Evolutionary conservation across 352 stramenopile genomes (phyloP), one percentile per base, ranked within the genome.

Genomic region (Globisporangium nagaii): DNA sequence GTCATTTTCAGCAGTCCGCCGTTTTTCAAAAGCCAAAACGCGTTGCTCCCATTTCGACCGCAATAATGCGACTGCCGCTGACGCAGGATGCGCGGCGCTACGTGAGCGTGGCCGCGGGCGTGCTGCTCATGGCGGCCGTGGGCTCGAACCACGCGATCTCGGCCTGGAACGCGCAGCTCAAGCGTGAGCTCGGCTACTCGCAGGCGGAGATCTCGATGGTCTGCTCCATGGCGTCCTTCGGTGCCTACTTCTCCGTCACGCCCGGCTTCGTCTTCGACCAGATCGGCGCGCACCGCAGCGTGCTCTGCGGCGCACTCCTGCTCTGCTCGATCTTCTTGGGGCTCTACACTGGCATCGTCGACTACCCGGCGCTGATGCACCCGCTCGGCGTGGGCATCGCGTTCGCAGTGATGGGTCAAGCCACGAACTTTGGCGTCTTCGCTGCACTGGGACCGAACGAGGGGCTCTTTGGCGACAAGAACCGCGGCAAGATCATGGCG

Each of bases 131-230:
- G 69, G 51, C 65, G 0, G 73, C 66, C 28, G 67, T 86, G 35
- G 81, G 81, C 13, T 89, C 81, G 13, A 86, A 85, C 62, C 77
- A 92, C 63, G 73, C 79, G 11, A 85, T 92, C 43, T 92, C 81
- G 17, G 74, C 72, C 13, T 92, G 79, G 81, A 92, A 92, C 40
- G 65, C 77, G 52, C 73, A 92, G 67, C 68, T 92, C 15, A 75
- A 72, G 45, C 28, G 34, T 13, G 41, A 74, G 52, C 65, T 90
- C 31, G 57, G 65, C 30, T 90, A 84, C 70, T 86, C 81, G 44
- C 76, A 90, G 58, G 63, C 71, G 32, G 69, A 87, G 20, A 92
- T 92, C 63, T 79, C 79, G 25, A 59, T 88, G 39, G 79, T 92
- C n/a, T 77, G 74, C 61, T 88, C 79, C 32, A 84, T 88, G 74